These are phyloP conservation scores for Aspergillus leporis DNA, from an alignment of 495 filamentous ascomycete genomes.

Conservation along the genomic window DNA sequence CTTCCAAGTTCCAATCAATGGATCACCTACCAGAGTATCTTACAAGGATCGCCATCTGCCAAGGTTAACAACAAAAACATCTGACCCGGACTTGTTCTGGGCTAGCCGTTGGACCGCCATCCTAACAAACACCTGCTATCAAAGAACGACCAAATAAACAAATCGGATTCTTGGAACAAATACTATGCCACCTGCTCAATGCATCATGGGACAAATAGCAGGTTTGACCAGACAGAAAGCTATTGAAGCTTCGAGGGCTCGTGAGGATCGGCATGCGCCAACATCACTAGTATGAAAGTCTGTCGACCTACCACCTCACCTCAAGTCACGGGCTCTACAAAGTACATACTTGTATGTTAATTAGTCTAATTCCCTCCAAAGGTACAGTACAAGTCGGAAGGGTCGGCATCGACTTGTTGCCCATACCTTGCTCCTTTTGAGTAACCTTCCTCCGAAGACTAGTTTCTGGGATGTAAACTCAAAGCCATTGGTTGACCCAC, in stretches of 20 bases:
- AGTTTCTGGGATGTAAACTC: too few relatives aligned
- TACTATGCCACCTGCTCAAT: not conserved
- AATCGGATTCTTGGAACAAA: not conserved
- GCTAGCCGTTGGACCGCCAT: too few relatives aligned
- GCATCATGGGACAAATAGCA: not conserved
- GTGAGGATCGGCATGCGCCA: not conserved
- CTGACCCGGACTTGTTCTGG: not conserved
- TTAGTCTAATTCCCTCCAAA: too few relatives aligned
- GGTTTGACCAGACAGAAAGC: not conserved
- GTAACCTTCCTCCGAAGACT: not conserved
- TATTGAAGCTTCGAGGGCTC: not conserved
- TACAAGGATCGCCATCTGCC: not conserved
- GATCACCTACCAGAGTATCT: not conserved
- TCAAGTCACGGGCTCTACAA: not conserved
- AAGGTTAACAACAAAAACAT: not conserved
- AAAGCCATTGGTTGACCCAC: conserved; percentile 14
- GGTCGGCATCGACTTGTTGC: not conserved
- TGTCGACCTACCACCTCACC: not conserved
- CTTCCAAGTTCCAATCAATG: not conserved
- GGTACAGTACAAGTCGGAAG: not conserved
- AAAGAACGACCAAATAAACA: too few relatives aligned
- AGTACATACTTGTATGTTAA: too few relatives aligned
- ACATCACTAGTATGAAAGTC: conserved; percentile 1
- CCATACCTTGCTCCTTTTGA: conserved; percentile 1
- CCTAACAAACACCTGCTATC: too few relatives aligned